Base-by-base conservation (phyloP, 257 asterid species). In the Rubia yunnanensis region DNA sequence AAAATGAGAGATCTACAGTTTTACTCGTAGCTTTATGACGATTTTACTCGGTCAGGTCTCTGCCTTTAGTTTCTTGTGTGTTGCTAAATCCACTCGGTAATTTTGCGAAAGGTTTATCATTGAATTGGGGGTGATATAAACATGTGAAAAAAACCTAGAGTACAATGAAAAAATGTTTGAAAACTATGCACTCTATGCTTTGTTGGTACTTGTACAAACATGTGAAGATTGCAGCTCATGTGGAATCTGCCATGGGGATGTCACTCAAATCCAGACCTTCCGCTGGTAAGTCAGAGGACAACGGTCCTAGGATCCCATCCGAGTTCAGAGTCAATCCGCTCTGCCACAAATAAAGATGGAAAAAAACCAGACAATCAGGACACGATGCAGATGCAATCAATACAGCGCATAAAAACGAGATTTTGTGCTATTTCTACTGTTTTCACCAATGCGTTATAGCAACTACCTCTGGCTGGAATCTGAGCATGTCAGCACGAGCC, bases 401-500 rank as follows among this genome's bases (percentile, higher is more conserved):
- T n/a, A n/a, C n/a, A n/a, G n/a, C n/a, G n/a, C n/a, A n/a, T n/a
- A n/a, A n/a, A n/a, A n/a, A n/a, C n/a, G n/a, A n/a, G n/a, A n/a
- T n/a, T n/a, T n/a, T n/a, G n/a, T n/a, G n/a, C n/a, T n/a, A n/a
- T n/a, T n/a, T n/a, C n/a, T n/a, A n/a, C n/a, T n/a, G n/a, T n/a
- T n/a, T n/a, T n/a, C n/a, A n/a, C n/a, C n/a, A n/a, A n/a, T n/a
- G n/a, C n/a, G n/a, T n/a, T n/a, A n/a, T n/a, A n/a, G n/a, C n/a
- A n/a, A 65, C 34, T 84, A 92, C 97, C 96, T 92, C 99, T 10
- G 96, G 96, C 68, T 92, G 98, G 85, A 92, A 92, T 68, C 98
- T 81, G 53, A 89, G 91, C 92, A 92, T 92, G 72, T 92, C 99
- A 48, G 96, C 97, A 66, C 99, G 94, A 70, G 99, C 99, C 99